Conservation (phyloP, 371 early-diverging fungal genomes). For the Mucor racemosus region DNA sequence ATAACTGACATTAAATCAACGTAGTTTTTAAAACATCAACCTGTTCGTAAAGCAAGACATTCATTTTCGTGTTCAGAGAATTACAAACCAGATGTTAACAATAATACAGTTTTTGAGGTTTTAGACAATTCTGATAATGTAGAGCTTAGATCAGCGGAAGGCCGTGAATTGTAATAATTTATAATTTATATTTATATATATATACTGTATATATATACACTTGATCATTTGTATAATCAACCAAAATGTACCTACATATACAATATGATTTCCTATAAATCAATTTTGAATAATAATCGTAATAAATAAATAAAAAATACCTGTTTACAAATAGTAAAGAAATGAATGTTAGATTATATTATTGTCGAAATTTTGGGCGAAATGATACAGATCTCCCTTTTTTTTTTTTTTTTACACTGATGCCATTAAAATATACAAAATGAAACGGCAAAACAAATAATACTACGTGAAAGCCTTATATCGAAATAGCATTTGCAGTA, state of each 20-base stretch:
- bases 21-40: conserved; percentile 61
- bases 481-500: too few species aligned
- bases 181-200: conserved; percentile 6
- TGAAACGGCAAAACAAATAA: too few species aligned
- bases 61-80: conserved; percentile 71
- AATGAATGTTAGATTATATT: too few species aligned
- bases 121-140: conserved; percentile 28
- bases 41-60: conserved; percentile 51
- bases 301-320: not conserved
- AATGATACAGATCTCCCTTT: too few species aligned
- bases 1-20: not conserved
- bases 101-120: conserved; percentile 16
- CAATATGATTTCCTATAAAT: too few species aligned
- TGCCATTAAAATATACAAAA: too few species aligned
- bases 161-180: conserved; percentile 27
- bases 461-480: too few species aligned
- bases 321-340: not conserved
- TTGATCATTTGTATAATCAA: too few species aligned
- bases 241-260: too few species aligned
- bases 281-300: not conserved
- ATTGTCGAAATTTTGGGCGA: too few species aligned
- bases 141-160: conserved; percentile 17
- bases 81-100: conserved; percentile 20
- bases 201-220: not conserved
- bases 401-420: too few species aligned